Base-by-base conservation (phyloP, 2,329 filamentous ascomycete species). In the Fulvia fulva region DNA sequence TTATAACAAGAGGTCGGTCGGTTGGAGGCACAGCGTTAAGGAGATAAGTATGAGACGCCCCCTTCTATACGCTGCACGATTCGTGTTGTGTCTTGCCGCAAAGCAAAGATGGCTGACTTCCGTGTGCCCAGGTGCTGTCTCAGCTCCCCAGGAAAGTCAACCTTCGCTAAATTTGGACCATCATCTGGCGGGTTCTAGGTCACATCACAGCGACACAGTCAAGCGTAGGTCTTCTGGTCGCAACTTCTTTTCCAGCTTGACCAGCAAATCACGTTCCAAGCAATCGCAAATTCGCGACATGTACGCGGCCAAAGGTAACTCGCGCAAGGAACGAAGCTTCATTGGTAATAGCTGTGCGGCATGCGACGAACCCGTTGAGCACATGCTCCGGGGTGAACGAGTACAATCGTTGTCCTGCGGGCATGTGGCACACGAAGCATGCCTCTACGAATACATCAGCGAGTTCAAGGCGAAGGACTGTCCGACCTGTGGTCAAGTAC, bases 361-460 rank as follows among this genome's bases (percentile, higher is more conserved):
- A 16, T 99, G 94, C 73, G 94, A 99, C 74, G 94, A 99, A 77
- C 92, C 92, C 2, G 78, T 99, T 62, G 94, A 97, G 75, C 93
- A 97, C 74, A 99, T 91, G 3, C 81, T 99, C 49, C 89, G 90
- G 52, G 94, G 94, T 59, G 94, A 99, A 78, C 87, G 91, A 65
- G 91, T 99, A 61, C 80, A 99, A 55, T 94, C 97, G 73, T 94
- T 99, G 70, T 95, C 92, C 5, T 99, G 94, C 76, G 85, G 87
- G n/a, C 94, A 99, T 75, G 93, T 99, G 60, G 91, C 93, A 11
- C 94, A 99, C 73, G 94, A 97, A 75, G 94, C 93, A 34, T 99
- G 94, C 76, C 97, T 99, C 73, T 97, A 97, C 77, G 94, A 99
- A 75, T 97, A 95, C 72, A 96, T 99, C 68, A 89, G 90, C 70